phyloP scores from a whole-genome alignment of 805 yeast genomes.

The Sporopachydermia lactativora region DNA sequence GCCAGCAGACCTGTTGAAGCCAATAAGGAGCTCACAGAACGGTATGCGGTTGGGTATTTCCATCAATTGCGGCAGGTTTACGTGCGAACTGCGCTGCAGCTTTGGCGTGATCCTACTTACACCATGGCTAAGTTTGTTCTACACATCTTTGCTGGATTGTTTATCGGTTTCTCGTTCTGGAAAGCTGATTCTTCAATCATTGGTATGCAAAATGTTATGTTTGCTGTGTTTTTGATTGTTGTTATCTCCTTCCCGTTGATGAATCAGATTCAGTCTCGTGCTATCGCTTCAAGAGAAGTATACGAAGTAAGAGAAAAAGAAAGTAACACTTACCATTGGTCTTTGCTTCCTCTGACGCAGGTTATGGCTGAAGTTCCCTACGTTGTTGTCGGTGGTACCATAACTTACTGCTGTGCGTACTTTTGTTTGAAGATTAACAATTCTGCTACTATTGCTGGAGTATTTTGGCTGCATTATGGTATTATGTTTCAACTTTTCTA shows the following conservation, averaged over 20 bases:
- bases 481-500: conserved; percentile 13
- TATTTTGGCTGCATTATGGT: neutral
- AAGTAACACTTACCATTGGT: conserved; percentile 66
- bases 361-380: conserved; percentile 48
- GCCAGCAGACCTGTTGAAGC: conserved; percentile 14
- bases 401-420: conserved; percentile 40
- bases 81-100: conserved; percentile 27
- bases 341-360: conserved; percentile 38
- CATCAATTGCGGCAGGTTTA: conserved; percentile 29
- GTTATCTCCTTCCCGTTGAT: conserved; percentile 41
- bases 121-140: conserved; percentile 45
- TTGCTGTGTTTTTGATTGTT: conserved; percentile 44
- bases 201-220: conserved; percentile 47
- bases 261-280: conserved; percentile 50
- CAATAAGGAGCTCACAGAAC: conserved; percentile 13
- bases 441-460: conserved; percentile 34
- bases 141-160: conserved; percentile 36
- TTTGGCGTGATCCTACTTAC: conserved; percentile 50
- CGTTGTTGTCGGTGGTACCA: conserved; percentile 31
- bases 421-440: conserved; percentile 31
- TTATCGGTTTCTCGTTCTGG: conserved; percentile 62
- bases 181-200: conserved; percentile 35
- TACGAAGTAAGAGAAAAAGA: conserved; percentile 59
- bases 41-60: conserved; percentile 33
- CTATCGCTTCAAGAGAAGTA: conserved; percentile 41